phyloP scores from a whole-genome alignment of 2,329 filamentous ascomycete genomes.

The Cladorrhinum sp. region DNA sequence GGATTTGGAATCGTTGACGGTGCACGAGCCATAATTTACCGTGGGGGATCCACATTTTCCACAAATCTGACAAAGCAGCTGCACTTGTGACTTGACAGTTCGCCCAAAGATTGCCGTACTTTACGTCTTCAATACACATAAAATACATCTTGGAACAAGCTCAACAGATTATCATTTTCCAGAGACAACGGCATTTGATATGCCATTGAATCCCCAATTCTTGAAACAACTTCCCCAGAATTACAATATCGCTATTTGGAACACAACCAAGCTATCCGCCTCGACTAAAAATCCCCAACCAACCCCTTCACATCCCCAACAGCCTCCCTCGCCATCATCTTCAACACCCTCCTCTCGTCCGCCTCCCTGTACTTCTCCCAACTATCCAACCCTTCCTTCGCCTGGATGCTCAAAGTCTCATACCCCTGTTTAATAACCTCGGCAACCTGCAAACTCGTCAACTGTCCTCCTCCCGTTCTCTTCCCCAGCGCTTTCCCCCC shows the following conservation, averaged over 20 bases:
- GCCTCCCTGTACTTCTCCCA: slow-evolving; percentile 87
- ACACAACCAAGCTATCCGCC: neutral
- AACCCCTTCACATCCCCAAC: slow-evolving; percentile 60
- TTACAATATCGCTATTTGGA: neutral
- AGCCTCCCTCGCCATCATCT: slow-evolving; percentile 78
- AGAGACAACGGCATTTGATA: too few species aligned
- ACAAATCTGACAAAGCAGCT: neutral
- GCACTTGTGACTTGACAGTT: too few species aligned
- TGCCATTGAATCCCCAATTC: too few species aligned
- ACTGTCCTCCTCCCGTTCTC: slow-evolving; percentile 54
- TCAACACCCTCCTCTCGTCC: slow-evolving; percentile 78
- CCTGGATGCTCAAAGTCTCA: slow-evolving; percentile 87
- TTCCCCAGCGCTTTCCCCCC: slow-evolving; percentile 42
- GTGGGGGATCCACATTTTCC: neutral
- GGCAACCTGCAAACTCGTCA: slow-evolving; percentile 80
- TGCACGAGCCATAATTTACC: neutral
- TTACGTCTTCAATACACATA: too few species aligned
- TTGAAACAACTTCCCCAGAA: too few species aligned
- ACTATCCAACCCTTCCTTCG: slow-evolving; percentile 78
- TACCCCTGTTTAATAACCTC: slow-evolving; percentile 95
- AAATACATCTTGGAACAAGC: too few species aligned
- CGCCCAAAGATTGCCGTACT: too few species aligned
- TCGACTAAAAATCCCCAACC: slow-evolving; percentile 36
- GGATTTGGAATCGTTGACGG: slow-evolving; percentile 23
- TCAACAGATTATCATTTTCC: too few species aligned